phyloP scores from a whole-genome alignment of 345 rosid species.

The Lepidium didymum region DNA sequence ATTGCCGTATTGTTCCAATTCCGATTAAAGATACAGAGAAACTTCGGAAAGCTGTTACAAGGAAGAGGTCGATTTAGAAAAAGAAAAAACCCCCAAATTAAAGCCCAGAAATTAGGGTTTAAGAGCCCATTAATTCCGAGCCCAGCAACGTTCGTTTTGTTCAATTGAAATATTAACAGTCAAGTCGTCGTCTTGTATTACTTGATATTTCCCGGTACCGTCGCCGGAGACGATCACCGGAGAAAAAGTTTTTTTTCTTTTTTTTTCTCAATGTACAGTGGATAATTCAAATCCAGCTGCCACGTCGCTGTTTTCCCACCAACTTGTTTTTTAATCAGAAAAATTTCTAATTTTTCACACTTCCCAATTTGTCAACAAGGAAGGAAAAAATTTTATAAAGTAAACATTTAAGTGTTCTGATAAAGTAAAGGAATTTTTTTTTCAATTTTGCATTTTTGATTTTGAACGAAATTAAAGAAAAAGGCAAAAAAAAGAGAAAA shows the following conservation, averaged over 20 bases:
- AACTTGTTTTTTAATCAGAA: not conserved
- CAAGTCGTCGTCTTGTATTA: not conserved
- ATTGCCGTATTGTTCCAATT: conserved; percentile 21
- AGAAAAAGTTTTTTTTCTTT: not conserved
- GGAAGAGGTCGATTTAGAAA: not conserved
- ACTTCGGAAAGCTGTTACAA: not conserved
- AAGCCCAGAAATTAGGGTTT: conserved; percentile 17
- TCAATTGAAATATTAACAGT: not conserved
- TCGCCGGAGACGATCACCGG: not conserved
- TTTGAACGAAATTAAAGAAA: not conserved
- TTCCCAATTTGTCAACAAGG: conserved; percentile 17
- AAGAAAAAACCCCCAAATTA: not conserved
- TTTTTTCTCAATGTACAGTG: conserved; percentile 7
- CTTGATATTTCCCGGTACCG: not conserved
- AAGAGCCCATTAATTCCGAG: conserved; percentile 10
- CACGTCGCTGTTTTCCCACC: conserved; percentile 43
- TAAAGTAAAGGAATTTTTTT: not conserved
- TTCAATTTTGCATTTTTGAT: not conserved
- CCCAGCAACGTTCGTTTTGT: conserved; percentile 4
- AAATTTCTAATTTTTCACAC: not conserved
- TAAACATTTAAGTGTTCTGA: conserved; percentile 9
- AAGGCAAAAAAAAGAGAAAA: not conserved
- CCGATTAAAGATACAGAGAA: conserved; percentile 10
- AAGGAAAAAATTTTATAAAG: no score
- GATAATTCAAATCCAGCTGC: conserved; percentile 32